Evolutionary conservation across 1,284 basidiomycete species (phyloP), one percentile per base, ranked within the genome.

Genomic region (Clitocybe nebularis): DNA sequence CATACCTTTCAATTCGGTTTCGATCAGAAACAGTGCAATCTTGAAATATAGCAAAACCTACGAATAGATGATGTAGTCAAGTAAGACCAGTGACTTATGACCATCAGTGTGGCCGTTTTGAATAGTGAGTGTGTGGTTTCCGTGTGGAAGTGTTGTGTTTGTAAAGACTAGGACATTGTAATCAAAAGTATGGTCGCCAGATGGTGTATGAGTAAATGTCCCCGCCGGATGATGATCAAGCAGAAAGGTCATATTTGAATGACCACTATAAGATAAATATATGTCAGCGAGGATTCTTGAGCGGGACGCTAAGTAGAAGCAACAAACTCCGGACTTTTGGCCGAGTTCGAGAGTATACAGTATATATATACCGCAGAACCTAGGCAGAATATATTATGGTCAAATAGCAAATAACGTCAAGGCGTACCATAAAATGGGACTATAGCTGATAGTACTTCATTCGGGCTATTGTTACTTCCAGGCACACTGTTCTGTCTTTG

Each of bases 1-100:
- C 52, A 5, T 53, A 46, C 23, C 53, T 55, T 36, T 25, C 8
- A 11, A n/a, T n/a, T n/a, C n/a, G n/a, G n/a, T n/a, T n/a, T n/a
- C n/a, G n/a, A n/a, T n/a, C 7, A 22, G 1, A 21, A 23, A 10
- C 8, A 17, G 8, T 8, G 5, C n/a, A 32, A 19, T 7, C 16
- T 16, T 21, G n/a, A 24, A 13, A 10, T 32, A 20, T 14, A 16
- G 26, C 3, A 16, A 8, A 22, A 26, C 54, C 43, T 28, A 64
- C 63, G 60, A 50, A 47, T 64, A 67, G 14, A 57, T 46, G 28
- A 68, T 61, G 41, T 58, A 63, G 49, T 68, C 66, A 21, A 68
- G 51, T 11, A 66, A 43, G 17, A 65, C 46, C 5, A 60, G 44
- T 11, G 63, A 60, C 23, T 40, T 39, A 22, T 17, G 5, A 7